Percentiles rank a stretch among this genome's conserved stretches.
Conservation (phyloP, 306 rosid genomes). For the Luffa aegyptiaca region DNA sequence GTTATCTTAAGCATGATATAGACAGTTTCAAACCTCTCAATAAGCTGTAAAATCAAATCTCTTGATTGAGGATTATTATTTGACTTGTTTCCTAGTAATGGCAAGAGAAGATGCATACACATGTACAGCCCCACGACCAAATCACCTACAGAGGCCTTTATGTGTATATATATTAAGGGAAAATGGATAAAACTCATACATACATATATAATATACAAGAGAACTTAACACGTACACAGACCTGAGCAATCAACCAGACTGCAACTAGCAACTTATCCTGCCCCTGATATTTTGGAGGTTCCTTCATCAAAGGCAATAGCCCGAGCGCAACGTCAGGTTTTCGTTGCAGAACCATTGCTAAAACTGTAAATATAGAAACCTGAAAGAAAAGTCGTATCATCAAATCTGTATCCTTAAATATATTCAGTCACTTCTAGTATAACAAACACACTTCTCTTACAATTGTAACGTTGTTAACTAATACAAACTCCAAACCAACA, state of each 20-base stretch:
- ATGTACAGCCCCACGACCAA: constrained; percentile 66
- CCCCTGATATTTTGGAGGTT: constrained; percentile 62
- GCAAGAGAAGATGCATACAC: constrained; percentile 61
- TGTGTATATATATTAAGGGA: not conserved
- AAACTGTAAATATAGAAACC: constrained; percentile 69
- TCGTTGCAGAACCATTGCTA: constrained; percentile 69
- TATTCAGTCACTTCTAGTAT: too few relatives aligned
- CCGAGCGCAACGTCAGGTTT: constrained; percentile 55
- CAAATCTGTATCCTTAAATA: not conserved
- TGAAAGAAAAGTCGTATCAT: constrained; percentile 6
- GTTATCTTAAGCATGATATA: not conserved
- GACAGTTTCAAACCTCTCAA: constrained; percentile 42
- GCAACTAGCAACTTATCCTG: constrained; percentile 70
- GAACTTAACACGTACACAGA: constrained; percentile 14
- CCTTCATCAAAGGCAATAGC: constrained; percentile 49
- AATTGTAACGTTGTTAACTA: not conserved
- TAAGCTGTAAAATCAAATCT: constrained; percentile 73
- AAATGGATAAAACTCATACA: not conserved
- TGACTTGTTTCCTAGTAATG: constrained; percentile 44
- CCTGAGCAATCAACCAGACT: constrained; percentile 75
- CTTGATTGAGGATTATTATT: constrained; percentile 65
- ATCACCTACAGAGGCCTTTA: constrained; percentile 64
- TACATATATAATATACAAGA: not conserved
- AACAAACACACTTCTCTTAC: too few relatives aligned
- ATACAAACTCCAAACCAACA: not conserved